These are phyloP conservation scores for Dactylonectria macrodidyma DNA, from an alignment of 2,329 filamentous ascomycete species.

Conservation along the genomic window DNA sequence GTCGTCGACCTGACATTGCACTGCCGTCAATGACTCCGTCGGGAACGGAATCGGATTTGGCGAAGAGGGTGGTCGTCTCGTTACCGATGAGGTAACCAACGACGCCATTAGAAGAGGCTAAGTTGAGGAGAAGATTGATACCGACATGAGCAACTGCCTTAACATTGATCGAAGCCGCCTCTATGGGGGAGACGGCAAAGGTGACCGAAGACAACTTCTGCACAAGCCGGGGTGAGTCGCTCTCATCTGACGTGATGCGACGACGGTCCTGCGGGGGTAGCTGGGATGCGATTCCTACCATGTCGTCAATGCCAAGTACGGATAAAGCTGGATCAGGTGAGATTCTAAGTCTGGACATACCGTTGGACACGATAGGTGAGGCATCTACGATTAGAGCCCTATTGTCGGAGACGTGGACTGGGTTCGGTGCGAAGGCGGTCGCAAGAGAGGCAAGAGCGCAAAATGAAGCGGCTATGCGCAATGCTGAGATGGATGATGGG, in stretches of 20 bases:
- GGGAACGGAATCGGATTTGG: constrained; percentile 84
- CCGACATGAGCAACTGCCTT: constrained; percentile 82
- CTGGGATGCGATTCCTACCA: constrained; percentile 80
- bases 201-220: constrained; percentile 84
- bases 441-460: constrained; percentile 33
- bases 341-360: constrained; percentile 22
- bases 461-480: constrained; percentile 34
- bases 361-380: constrained; percentile 42
- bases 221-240: constrained; percentile 81
- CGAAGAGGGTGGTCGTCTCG: constrained; percentile 86
- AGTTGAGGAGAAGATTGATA: constrained; percentile 88
- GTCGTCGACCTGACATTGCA: constrained; percentile 62
- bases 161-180: constrained; percentile 82
- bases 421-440: constrained; percentile 30
- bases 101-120: constrained; percentile 85
- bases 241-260: constrained; percentile 82
- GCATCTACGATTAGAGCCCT: constrained; percentile 31
- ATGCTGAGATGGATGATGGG: constrained; percentile 24
- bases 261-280: constrained; percentile 80
- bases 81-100: constrained; percentile 92
- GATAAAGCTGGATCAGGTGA: constrained; percentile 3
- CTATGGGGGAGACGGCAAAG: constrained; percentile 91
- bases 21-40: constrained; percentile 74
- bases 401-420: constrained; percentile 36
- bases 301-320: constrained; percentile 29